Evolutionary conservation across 2,329 filamentous ascomycete genomes (phyloP), one percentile per base, ranked within the genome.

Genomic region (Aspergillus ibericus): DNA sequence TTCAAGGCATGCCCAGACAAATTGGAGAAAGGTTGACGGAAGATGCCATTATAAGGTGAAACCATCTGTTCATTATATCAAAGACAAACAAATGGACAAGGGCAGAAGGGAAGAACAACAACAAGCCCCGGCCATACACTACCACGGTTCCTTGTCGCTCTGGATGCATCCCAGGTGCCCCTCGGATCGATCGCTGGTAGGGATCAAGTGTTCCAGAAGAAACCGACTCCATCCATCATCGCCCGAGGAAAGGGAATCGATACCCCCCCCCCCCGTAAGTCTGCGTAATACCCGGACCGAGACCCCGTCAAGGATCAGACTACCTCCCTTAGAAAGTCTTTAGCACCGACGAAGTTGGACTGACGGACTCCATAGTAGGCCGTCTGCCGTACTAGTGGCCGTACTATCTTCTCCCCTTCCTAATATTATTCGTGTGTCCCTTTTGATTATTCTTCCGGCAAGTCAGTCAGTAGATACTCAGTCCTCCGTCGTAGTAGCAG

Each of bases 381-480:
- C 40, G 53, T 55, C 54, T 22, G 52, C 34, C 36, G 35, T 53
- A 63, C 63, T 65, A 62, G 63, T 62, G 59, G 55, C 46, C 27
- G 61, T 55, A 57, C 57, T 60, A 65, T 63, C 54, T 47, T 59
- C 50, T 51, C 48, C 53, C 51, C 51, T 61, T 58, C 56, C 63
- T 63, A 61, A 55, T 63, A 53, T 61, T 61, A 60, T 60, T 61
- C 58, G 50, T 59, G 36, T 50, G 35, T 51, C 52, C 32, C 25
- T 40, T 47, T 49, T 57, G 25, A 57, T 52, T 56, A 59, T 59
- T 59, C 29, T 61, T 52, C 56, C 60, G 52, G 55, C 47, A 59
- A 56, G 38, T 48, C 25, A 52, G 47, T 55, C 35, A 54, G 22
- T 25, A n/a, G n/a, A n/a, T n/a, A n/a, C n/a, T n/a, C n/a, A n/a